Percentiles rank a stretch among this genome's conserved stretches.
Conservation (phyloP, 140 eudicot species). For the Oenanthe javanica region DNA sequence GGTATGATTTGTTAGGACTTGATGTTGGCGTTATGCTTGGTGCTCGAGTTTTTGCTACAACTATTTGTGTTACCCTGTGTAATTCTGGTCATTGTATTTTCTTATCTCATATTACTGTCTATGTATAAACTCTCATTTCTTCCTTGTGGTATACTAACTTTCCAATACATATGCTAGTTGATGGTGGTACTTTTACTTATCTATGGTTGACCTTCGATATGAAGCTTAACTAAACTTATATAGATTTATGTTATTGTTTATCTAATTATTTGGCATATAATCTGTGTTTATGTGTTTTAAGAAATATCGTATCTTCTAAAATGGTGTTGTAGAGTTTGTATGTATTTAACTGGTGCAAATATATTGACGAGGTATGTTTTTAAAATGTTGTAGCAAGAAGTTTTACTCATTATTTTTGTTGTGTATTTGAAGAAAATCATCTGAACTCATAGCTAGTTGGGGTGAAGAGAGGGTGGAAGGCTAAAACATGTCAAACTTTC, state of each 20-base stretch:
- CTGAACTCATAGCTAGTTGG: constrained; percentile 60
- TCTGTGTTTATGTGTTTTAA: not conserved
- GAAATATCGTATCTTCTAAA: not conserved
- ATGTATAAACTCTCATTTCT: constrained; percentile 66
- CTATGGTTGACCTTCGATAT: constrained; percentile 77
- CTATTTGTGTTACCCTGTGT: constrained; percentile 49
- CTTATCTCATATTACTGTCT: constrained; percentile 60
- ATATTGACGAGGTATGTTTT: constrained; percentile 71
- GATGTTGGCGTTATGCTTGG: constrained; percentile 90
- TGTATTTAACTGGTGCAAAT: constrained; percentile 75
- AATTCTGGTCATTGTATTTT: constrained; percentile 62
- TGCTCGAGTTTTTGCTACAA: constrained; percentile 77
- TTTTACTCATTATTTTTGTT: constrained; percentile 58
- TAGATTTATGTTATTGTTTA: not conserved
- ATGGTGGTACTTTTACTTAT: constrained; percentile 84
- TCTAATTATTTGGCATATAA: not conserved
- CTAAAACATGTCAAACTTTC: constrained; percentile 67
- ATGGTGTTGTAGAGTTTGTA: constrained; percentile 62
- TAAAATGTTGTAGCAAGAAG: constrained; percentile 75
- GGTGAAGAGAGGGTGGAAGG: constrained; percentile 51
- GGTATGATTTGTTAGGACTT: constrained; percentile 64
- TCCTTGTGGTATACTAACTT: constrained; percentile 76
- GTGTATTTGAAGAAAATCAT: constrained; percentile 30
- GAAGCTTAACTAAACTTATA: constrained; percentile 10
- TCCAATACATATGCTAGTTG: constrained; percentile 64